Percentiles rank a stretch among this genome's conserved stretches.
phyloP scores from a whole-genome alignment of 2,329 filamentous ascomycete genomes.

The Verticillium isaacii region DNA sequence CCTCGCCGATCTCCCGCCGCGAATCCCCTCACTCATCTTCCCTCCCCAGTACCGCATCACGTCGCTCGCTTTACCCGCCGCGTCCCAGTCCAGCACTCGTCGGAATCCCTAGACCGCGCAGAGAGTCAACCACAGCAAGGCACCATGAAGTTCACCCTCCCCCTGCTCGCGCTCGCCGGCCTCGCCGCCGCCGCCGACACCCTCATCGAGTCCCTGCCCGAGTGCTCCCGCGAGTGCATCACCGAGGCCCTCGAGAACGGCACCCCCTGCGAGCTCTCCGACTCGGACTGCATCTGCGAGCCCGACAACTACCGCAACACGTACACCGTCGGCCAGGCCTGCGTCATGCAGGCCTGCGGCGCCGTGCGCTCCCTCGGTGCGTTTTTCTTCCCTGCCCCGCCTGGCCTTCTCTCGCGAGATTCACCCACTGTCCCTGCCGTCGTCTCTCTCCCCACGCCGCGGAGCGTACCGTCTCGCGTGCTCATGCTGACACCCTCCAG shows the following conservation, averaged over 20 bases:
- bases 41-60: background rate
- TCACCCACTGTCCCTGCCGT: too few relatives aligned
- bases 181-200: slow-evolving; percentile 10
- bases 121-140: background rate
- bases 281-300: slow-evolving; percentile 16
- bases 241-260: slow-evolving; percentile 6
- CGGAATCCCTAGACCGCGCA: background rate
- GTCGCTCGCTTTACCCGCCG: too few relatives aligned
- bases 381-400: background rate
- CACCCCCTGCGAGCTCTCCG: slow-evolving; percentile 14
- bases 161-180: slow-evolving; percentile 9
- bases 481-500: slow-evolving; percentile 3
- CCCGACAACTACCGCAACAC: slow-evolving; percentile 28
- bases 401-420: background rate
- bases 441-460: too few relatives aligned
- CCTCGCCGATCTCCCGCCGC: background rate
- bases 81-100: too few relatives aligned
- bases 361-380: slow-evolving; percentile 22
- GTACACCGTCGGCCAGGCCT: slow-evolving; percentile 31
- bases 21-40: background rate
- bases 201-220: slow-evolving; percentile 15
- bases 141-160: slow-evolving; percentile 11
- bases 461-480: too few relatives aligned
- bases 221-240: slow-evolving; percentile 16
- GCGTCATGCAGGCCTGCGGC: slow-evolving; percentile 36